Evolutionary conservation across 257 asterid species (phyloP), one percentile per base, ranked within the genome.

Genomic region (Pogostemon cablin): DNA sequence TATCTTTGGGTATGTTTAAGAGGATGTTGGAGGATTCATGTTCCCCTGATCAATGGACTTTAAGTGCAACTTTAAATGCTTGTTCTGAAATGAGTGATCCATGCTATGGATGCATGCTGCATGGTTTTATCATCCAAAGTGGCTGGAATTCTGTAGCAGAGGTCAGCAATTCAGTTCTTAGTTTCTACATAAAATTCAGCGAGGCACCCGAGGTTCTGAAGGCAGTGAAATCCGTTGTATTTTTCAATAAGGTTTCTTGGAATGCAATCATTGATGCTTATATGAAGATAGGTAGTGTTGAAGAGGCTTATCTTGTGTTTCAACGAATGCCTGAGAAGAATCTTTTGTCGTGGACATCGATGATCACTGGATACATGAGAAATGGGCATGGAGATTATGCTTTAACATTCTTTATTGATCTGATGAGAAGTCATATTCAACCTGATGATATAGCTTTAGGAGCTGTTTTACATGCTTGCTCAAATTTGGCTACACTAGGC

Each of bases 371-470:
- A 50, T 82, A 58, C 81, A 81, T 77, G 77, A 82, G 84, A 81
- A 78, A 83, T 10, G 95, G 93, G 66, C 76, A 48, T 12, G 88
- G 75, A 52, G 90, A 86, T 68, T 47, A 44, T 7, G 87, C 88
- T n/a, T 46, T 86, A 41, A 61, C 58, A n/a, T 78, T 67, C 25
- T 90, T 88, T 53, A 37, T 79, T 8, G 79, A 74, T 35, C 60
- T 88, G 79, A 62, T 50, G 65, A 79, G 68, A 46, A 77, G 68
- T 38, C 81, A 74, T 46, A 68, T 86, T 10, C 54, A 9, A 55
- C 93, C 93, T 0, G 97, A 88, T 76, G 85, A 85, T 70, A 72
- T 83, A 65, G 84, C 88, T 2, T 74, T 88, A 52, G 97, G 97
- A 65, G 89, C 87, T 17, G 82, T 85, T 71, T 80, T 90, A 72